Evolutionary conservation across 1,284 basidiomycete species (phyloP), one percentile per base, ranked within the genome.

Genomic region (Cryptococcus sp.): DNA sequence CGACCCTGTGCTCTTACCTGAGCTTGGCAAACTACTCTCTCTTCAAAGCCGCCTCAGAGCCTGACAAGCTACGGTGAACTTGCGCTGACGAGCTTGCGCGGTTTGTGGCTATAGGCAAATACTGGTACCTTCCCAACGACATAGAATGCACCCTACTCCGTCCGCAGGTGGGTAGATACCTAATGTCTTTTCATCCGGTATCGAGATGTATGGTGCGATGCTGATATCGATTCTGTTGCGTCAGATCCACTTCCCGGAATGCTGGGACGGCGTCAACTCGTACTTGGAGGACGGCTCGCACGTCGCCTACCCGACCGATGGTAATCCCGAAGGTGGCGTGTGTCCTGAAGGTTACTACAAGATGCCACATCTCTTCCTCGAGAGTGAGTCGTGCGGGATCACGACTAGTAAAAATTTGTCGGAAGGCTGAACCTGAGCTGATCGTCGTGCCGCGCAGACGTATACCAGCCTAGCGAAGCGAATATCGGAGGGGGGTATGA

Each of bases 241-340:
- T 11, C 64, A 76, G 61, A 61, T 75, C 5, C 61, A 71, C 51
- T 78, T 79, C 60, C 77, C 74, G 1, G 68, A 66, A 23, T 80
- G 79, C 63, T 80, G 78, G 79, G 72, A 80, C 55, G 78, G 78
- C 5, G 53, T 66, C 16, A 68, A 79, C 49, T 51, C 74, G 20
- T 75, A 73, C 50, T 66, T 72, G n/a, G 35, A 68, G 0, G 68
- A 77, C 53, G 64, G 62, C 47, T 56, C 61, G 11, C 69, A 73
- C 48, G 69, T 74, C 17, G 51, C 72, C 0, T 79, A 79, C 51
- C 76, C 77, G 0, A 27, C 68, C 5, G 61, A 69, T 39, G 55
- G 47, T 15, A 57, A 67, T 23, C 60, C 54, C 13, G 64, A 69
- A 45, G 54, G 58, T 40, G 68, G 65, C 2, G 22, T 48, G 13